phyloP scores from a whole-genome alignment of 169 alveolate species.

The Plasmodium gonderi region DNA sequence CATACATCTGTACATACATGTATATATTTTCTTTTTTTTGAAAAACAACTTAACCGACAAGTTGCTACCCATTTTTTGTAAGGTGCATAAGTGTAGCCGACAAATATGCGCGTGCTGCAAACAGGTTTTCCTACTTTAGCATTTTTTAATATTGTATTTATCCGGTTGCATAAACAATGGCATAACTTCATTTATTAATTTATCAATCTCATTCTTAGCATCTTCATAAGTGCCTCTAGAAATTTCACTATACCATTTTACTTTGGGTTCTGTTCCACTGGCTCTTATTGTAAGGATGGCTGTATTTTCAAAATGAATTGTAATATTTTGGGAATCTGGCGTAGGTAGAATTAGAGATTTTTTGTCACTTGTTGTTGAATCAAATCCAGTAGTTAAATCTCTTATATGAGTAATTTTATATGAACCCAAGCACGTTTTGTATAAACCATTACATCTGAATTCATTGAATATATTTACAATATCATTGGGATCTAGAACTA shows the following conservation, averaged over 20 bases:
- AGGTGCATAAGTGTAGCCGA: too few species aligned
- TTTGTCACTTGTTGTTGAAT: conserved; percentile 78
- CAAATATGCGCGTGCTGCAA: too few species aligned
- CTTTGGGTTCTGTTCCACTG: conserved; percentile 90
- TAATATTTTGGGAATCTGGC: conserved; percentile 80
- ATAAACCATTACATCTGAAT: conserved; percentile 77
- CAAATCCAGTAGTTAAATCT: conserved; percentile 85
- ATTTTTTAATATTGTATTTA: conserved; percentile 14
- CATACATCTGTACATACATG: background rate
- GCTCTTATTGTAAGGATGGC: conserved; percentile 82
- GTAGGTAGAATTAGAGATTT: conserved; percentile 79
- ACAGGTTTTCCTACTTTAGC: background rate
- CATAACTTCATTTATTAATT: conserved; percentile 78
- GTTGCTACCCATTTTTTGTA: too few species aligned
- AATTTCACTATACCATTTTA: conserved; percentile 85
- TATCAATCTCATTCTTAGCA: conserved; percentile 74
- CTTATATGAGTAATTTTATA: conserved; percentile 76
- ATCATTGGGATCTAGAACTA: conserved; percentile 76
- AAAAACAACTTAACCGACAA: too few species aligned
- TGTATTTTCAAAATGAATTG: conserved; percentile 80
- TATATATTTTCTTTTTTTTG: background rate
- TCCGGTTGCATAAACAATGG: conserved; percentile 79
- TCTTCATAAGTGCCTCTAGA: conserved; percentile 75
- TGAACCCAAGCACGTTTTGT: conserved; percentile 76
- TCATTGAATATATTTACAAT: conserved; percentile 77